Base-by-base conservation (phyloP, 2,329 filamentous ascomycete genomes). In the Ceratocystis huliohia region DNA sequence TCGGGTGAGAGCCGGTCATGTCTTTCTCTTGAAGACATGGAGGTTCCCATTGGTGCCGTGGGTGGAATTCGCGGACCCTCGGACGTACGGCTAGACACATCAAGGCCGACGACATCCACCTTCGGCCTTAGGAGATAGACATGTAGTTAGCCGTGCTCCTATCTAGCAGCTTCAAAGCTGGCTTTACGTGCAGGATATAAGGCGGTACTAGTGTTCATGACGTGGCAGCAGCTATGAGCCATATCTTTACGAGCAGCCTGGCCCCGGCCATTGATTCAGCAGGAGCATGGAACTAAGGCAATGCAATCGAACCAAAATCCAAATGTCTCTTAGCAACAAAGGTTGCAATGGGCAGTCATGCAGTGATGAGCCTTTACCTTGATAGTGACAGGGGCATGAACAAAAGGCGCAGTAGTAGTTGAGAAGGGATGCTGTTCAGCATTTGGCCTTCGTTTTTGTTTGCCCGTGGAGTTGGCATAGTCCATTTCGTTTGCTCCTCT, bases 21-120 rank as follows among this genome's bases (percentile, higher is more conserved):
- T 1, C 75, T 84, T 61, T 73, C 81, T 25, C 69, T 82, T 0
- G 82, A 84, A 69, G 74, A 82, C 33, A 74, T 79, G 8, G 74
- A 79, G 68, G 74, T 75, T 28, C 71, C 79, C 1, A 70, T 75
- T 3, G 72, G 71, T 0, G 77, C 76, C 3, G 73, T 81, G 13
- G 84, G 84, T 87, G 82, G 74, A 75, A n/a, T 84, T 85, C 81
- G 72, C 64, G 6, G 65, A 68, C 41, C 83, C 84, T 37, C 10
- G 3, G 1, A 37, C 33, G 3, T 13, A 10, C 33, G 10, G 33
- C 33, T 37, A 8, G 33, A 2, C 10, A 37, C 33, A 13, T 37
- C 8, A 37, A 41, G 37, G 13, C 10, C 37, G 37, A 10, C 37
- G 10, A 41, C 37, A 41, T 41, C 10, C 37, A 41, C 37, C 10